These are phyloP conservation scores for Phytophthora fragariae DNA, from an alignment of 352 stramenopile species.

Conservation along the genomic window DNA sequence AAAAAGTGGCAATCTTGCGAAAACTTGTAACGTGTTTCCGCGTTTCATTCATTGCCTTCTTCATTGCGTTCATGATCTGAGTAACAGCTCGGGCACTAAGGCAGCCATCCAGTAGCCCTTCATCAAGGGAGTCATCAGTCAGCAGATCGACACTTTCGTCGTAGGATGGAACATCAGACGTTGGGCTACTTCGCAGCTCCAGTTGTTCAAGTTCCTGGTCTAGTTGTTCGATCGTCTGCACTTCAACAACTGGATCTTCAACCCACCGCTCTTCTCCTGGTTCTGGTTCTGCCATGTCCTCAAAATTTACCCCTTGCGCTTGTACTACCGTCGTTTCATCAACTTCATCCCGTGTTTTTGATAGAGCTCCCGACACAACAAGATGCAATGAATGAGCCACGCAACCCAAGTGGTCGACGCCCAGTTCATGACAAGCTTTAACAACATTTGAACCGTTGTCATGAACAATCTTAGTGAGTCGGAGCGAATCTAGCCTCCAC, in stretches of 20 bases:
- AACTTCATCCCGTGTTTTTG: constrained; percentile 14
- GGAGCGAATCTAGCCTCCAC: constrained; percentile 8
- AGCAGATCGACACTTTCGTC: constrained; percentile 5
- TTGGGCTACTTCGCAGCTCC: background rate
- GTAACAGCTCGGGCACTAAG: background rate
- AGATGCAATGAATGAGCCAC: constrained; percentile 20
- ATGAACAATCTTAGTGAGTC: constrained; percentile 14
- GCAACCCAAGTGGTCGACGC: constrained; percentile 18
- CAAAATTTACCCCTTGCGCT: background rate
- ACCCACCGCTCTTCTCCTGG: constrained; percentile 3
- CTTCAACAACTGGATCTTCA: constrained; percentile 6
- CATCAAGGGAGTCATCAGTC: constrained; percentile 10
- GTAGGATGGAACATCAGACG: background rate
- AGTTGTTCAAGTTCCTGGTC: background rate
- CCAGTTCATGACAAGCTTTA: constrained; percentile 16
- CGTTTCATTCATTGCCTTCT: constrained; percentile 9
- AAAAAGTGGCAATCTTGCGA: constrained; percentile 19
- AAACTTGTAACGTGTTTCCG: constrained; percentile 17
- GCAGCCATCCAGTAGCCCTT: constrained; percentile 13
- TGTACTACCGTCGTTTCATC: background rate
- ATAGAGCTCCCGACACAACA: constrained; percentile 13
- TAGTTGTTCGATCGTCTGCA: constrained; percentile 18
- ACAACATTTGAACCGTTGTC: constrained; percentile 23
- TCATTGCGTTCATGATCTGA: constrained; percentile 11
- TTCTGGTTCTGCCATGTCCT: constrained; percentile 9